Percentiles rank a stretch among this genome's conserved stretches.
Conservation (phyloP, 2,329 filamentous ascomycete species). For the Curvularia spicifera region DNA sequence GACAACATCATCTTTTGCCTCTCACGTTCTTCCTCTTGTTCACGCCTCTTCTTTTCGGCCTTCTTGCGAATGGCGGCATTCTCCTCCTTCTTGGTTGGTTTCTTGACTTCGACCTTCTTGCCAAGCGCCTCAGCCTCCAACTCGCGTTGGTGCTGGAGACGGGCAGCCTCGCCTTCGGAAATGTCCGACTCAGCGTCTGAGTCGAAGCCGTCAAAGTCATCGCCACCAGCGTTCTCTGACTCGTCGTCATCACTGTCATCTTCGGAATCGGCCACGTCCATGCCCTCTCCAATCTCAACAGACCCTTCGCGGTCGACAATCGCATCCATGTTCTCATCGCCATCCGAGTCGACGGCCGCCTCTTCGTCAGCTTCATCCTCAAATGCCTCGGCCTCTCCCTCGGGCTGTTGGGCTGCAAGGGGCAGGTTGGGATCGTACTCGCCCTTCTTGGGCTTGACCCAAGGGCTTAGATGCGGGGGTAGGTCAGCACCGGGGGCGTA, state of each 20-base stretch:
- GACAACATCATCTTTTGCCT: slow-evolving; percentile 97
- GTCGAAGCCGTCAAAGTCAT: slow-evolving; percentile 58
- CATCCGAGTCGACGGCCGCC: slow-evolving; percentile 50
- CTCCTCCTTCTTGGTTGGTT: slow-evolving; percentile 59
- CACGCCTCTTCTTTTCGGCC: slow-evolving; percentile 64
- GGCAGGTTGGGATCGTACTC: slow-evolving; percentile 90
- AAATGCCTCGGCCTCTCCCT: slow-evolving; percentile 78
- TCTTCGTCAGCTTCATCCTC: slow-evolving; percentile 60
- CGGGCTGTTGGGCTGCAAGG: slow-evolving; percentile 85
- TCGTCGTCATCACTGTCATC: slow-evolving; percentile 56
- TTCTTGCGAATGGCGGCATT: slow-evolving; percentile 73
- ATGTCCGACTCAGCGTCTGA: slow-evolving; percentile 56
- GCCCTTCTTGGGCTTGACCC: slow-evolving; percentile 85
- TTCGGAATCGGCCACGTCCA: slow-evolving; percentile 56
- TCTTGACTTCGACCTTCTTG: slow-evolving; percentile 51
- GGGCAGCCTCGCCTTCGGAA: slow-evolving; percentile 64
- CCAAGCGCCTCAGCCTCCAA: slow-evolving; percentile 91
- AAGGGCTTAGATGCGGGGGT: slow-evolving; percentile 93
- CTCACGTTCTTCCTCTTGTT: slow-evolving; percentile 86
- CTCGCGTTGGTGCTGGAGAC: slow-evolving; percentile 80
- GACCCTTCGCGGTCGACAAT: slow-evolving; percentile 50
- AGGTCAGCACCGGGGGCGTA: slow-evolving; percentile 90
- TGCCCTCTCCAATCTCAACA: slow-evolving; percentile 57
- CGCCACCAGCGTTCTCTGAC: slow-evolving; percentile 40
- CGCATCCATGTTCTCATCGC: slow-evolving; percentile 37